Percentiles rank a stretch among this genome's conserved stretches.
Conservation (phyloP, 495 filamentous ascomycete species). For the Articulospora tetracladia region DNA sequence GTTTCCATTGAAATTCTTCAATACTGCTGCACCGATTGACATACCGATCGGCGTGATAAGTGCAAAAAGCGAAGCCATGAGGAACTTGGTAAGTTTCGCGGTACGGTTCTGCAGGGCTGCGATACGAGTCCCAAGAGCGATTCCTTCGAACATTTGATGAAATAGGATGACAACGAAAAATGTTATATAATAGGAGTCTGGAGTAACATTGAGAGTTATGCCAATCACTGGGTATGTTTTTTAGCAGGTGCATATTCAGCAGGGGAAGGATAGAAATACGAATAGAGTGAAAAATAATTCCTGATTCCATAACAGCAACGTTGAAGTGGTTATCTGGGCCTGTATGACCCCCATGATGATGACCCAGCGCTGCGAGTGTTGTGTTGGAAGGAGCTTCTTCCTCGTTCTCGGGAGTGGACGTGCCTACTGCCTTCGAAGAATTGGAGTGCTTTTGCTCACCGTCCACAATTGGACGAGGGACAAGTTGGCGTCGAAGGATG, state of each 20-base stretch:
- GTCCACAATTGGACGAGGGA: background rate
- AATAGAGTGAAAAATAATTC: slow-evolving; percentile 71
- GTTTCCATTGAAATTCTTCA: slow-evolving; percentile 52
- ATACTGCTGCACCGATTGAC: slow-evolving; percentile 53
- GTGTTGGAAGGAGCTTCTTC: background rate
- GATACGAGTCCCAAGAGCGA: slow-evolving; percentile 71
- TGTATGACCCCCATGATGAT: background rate
- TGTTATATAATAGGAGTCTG: slow-evolving; percentile 50
- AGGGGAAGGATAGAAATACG: slow-evolving; percentile 30
- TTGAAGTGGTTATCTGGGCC: background rate
- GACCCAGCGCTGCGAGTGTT: background rate
- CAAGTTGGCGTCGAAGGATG: slow-evolving; percentile 28
- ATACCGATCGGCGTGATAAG: slow-evolving; percentile 56
- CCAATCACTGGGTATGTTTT: slow-evolving; percentile 46
- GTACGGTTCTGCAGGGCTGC: slow-evolving; percentile 35
- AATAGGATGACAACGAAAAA: slow-evolving; percentile 58
- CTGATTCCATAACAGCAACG: slow-evolving; percentile 55
- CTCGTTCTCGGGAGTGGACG: background rate
- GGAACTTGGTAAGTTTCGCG: slow-evolving; percentile 30
- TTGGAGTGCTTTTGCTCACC: slow-evolving; percentile 14
- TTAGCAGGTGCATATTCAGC: slow-evolving; percentile 4
- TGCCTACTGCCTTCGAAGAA: slow-evolving; percentile 5
- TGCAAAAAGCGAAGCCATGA: slow-evolving; percentile 47
- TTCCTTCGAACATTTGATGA: slow-evolving; percentile 75
- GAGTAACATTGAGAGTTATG: slow-evolving; percentile 53